phyloP scores from a whole-genome alignment of 257 asterid genomes.

The Datura wrightii region DNA sequence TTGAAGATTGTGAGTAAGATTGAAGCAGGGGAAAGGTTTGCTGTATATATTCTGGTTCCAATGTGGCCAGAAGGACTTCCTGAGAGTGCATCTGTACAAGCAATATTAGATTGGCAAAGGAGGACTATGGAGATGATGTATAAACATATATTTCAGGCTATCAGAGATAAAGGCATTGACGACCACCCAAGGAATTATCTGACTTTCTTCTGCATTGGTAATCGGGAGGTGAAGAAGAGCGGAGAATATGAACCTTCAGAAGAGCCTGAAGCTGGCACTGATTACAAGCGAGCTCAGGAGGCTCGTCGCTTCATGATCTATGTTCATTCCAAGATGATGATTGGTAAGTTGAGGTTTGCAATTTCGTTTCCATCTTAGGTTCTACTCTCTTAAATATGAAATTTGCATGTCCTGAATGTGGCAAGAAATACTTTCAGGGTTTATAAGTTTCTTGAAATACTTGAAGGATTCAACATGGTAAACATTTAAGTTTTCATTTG shows the following conservation, averaged over 20 bases:
- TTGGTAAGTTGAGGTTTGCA: slow-evolving; percentile 49
- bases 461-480: background rate
- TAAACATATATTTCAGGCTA: slow-evolving; percentile 65
- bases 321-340: slow-evolving; percentile 95
- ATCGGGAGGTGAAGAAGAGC: slow-evolving; percentile 72
- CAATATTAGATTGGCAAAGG: slow-evolving; percentile 84
- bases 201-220: slow-evolving; percentile 84
- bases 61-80: slow-evolving; percentile 99
- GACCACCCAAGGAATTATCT: slow-evolving; percentile 80
- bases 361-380: background rate
- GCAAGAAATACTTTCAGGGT: background rate
- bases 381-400: background rate
- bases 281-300: slow-evolving; percentile 70
- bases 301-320: slow-evolving; percentile 93
- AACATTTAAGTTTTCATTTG: background rate
- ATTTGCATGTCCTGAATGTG: background rate
- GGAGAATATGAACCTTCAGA: slow-evolving; percentile 81
- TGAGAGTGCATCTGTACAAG: slow-evolving; percentile 85
- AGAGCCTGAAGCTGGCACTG: slow-evolving; percentile 73
- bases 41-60: slow-evolving; percentile 71
- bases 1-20: slow-evolving; percentile 79
- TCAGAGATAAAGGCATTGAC: slow-evolving; percentile 64
- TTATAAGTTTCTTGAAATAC: background rate
- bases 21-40: slow-evolving; percentile 83
- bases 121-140: slow-evolving; percentile 92